Conservation (phyloP, 2,329 filamentous ascomycete species). For the Kalmusia sp. region DNA sequence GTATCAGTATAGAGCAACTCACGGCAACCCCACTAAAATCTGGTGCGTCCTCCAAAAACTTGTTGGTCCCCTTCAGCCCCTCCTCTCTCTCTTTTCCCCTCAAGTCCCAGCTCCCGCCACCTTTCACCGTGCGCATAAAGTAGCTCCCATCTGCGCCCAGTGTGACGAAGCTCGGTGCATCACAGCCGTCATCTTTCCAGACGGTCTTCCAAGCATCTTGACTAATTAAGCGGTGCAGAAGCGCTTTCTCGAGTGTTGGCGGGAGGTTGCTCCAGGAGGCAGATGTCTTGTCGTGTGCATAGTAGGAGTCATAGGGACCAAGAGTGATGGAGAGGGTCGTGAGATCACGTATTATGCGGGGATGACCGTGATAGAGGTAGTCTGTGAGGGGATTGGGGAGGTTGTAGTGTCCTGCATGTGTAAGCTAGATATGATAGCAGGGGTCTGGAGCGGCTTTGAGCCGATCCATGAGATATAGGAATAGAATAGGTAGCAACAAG, state of each 20-base stretch:
- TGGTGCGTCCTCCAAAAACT: constrained; percentile 28
- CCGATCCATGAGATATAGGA: too few relatives aligned
- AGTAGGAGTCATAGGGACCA: constrained; percentile 38
- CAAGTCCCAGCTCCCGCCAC: constrained; percentile 41
- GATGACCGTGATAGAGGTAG: constrained; percentile 36
- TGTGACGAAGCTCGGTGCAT: constrained; percentile 38
- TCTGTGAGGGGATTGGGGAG: constrained; percentile 39
- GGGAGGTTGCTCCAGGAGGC: constrained; percentile 39
- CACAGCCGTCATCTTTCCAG: constrained; percentile 33
- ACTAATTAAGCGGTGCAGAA: constrained; percentile 27
- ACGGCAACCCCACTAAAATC: constrained; percentile 36
- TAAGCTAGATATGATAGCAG: neutral
- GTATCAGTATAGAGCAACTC: constrained; percentile 8
- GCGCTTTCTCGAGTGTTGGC: constrained; percentile 33
- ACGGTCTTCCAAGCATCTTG: constrained; percentile 32
- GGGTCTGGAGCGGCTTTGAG: too few relatives aligned
- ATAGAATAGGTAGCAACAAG: too few relatives aligned
- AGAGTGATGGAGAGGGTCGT: constrained; percentile 34
- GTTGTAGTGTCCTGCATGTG: constrained; percentile 35
- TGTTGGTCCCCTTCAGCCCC: constrained; percentile 35
- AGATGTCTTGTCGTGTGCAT: constrained; percentile 34
- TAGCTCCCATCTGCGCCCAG: constrained; percentile 38
- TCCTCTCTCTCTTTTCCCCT: constrained; percentile 29
- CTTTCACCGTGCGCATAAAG: constrained; percentile 40
- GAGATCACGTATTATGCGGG: constrained; percentile 33